Evolutionary conservation across 129 eudicot species (phyloP).

Genomic region (Artemisia argyi): DNA sequence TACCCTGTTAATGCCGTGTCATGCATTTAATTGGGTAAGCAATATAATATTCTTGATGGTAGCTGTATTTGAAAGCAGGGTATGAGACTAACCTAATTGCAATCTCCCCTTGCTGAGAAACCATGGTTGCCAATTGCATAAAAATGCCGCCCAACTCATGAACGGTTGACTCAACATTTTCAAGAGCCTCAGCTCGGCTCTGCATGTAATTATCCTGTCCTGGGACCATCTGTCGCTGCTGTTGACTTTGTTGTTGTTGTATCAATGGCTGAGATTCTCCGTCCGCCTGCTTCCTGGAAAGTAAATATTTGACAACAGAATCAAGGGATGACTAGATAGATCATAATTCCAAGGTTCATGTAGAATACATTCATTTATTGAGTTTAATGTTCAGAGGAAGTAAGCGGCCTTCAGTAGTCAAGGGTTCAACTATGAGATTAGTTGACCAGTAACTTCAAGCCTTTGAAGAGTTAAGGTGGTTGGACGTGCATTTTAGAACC

Average conservation of each 20-base stretch:
- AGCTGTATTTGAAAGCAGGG: neutral
- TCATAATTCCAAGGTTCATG: constrained; percentile 7
- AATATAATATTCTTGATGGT: neutral
- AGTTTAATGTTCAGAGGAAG: too few relatives aligned
- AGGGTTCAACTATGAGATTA: too few relatives aligned
- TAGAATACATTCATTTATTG: too few relatives aligned
- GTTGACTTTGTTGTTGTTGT: constrained; percentile 74
- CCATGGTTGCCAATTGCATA: constrained; percentile 90
- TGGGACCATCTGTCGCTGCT: constrained; percentile 74
- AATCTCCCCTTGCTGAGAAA: constrained; percentile 95
- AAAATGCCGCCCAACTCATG: constrained; percentile 83
- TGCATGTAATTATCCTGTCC: constrained; percentile 87
- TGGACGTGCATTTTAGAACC: too few relatives aligned
- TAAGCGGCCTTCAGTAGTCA: too few relatives aligned
- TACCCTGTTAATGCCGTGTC: neutral
- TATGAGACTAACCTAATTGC: constrained; percentile 63
- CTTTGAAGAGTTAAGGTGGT: too few relatives aligned
- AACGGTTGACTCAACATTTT: constrained; percentile 87
- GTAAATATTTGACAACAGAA: constrained; percentile 22
- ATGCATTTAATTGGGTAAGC: constrained; percentile 12
- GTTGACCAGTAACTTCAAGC: too few relatives aligned
- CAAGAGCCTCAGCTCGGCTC: constrained; percentile 95
- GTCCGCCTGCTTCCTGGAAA: constrained; percentile 63
- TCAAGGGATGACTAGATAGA: constrained; percentile 1
- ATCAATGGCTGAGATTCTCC: constrained; percentile 84